Base-by-base conservation (phyloP, 2,329 filamentous ascomycete species). In the Sclerotiophoma versabilis region DNA sequence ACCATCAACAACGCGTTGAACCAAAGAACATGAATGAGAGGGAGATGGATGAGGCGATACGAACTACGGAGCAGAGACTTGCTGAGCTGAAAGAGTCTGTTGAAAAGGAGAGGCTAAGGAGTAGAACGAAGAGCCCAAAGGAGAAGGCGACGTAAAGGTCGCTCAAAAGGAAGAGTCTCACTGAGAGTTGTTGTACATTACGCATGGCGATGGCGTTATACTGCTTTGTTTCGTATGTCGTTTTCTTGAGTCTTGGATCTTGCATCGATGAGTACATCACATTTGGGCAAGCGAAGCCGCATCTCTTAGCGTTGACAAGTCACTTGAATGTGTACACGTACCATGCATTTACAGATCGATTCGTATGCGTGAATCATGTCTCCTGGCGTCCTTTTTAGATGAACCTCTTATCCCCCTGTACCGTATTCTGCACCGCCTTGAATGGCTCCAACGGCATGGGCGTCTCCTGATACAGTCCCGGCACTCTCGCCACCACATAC, bases 61-160 rank as follows among this genome's bases (percentile, higher is more conserved):
- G 84, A 48, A 85, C 96, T 25, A 97, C 93, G 2, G 91, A 97
- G 72, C 89, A 96, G 78, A 89, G 91, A 68, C 78, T 99, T 26
- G 83, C 84, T 49, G 84, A 89, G 34, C 77, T 99, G 58, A 93
- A 93, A 75, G 83, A 84, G 34, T 89, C 91, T 25, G 82, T 93
- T 45, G 54, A 57, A 37, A 62, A 63, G 32, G 60, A 69, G 51
- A 66, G 65, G 47, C 51, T 58, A 26, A 65, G 51, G 17, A 61
- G 57, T 23, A 55, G 47, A 6, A 64, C 64, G 1, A 63, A 60
- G 22, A 67, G 64, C 26, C 58, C 57, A 3, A 63, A 62, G 33
- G 68, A 68, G 41, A 56, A 63, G 34, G 46, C 42, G 6, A 33
- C 46, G 19, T 49, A 34, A 17, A 10, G 8, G 32, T 17, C n/a